Base-by-base conservation (phyloP, 768 basidiomycete genomes). In the Lentinula edodes region DNA sequence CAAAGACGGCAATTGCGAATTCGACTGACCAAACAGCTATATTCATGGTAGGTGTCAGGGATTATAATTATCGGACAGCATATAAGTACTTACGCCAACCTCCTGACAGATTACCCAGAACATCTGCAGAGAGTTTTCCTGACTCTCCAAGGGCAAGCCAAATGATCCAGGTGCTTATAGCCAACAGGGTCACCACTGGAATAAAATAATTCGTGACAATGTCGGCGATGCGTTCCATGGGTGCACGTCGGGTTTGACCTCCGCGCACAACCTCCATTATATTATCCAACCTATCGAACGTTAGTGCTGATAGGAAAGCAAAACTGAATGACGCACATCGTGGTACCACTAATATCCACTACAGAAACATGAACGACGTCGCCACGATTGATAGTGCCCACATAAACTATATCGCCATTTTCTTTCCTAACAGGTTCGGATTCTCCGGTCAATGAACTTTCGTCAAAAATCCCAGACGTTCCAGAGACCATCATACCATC, bases 371-470 rank as follows among this genome's bases (percentile, higher is more conserved):
- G 83, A 2, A 91, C 80, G 2, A 81, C 76, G 5, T 76, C 73
- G 56, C 80, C 74, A 68, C 84, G 80, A 70, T 94, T 94, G 66
- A 88, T 83, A 0, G 93, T 92, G 1, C 93, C 93, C 1, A 90
- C 80, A 67, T 82, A 89, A 23, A 95, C 81, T 45, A 74, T 74
- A 68, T 93, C 91, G 13, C 88, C 88, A 1, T 68, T 50, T 1
- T 62, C 62, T 69, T 95, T 95, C 63, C 69, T 74, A 34, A 93
- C 79, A 0, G 79, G 81, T 46, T 74, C 75, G 13, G 87, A 85
- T 71, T 95, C 93, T 4, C 93, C 93, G 0, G 93, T 95, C 55
- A 95, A 75, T 2, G 89, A 91, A 63, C 90, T 90, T 69, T 95
- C 93, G 66, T 94, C 91, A 64, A 95, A 92, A 0, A 75, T 71